Conservation (phyloP, 768 basidiomycete genomes). For the Mycena leptocephala region DNA sequence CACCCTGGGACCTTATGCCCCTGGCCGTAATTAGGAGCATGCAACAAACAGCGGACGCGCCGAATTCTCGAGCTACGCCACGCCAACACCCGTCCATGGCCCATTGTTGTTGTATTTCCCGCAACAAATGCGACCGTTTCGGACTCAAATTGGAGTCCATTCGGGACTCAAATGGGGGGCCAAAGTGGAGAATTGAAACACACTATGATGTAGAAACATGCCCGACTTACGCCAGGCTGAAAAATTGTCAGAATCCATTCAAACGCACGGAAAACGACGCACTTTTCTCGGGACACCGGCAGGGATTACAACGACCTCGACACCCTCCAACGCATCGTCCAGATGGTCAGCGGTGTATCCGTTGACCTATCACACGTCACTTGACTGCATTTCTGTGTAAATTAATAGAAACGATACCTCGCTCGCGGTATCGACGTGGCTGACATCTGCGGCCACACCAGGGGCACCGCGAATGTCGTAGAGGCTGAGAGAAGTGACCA, state of each 20-base stretch:
- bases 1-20: too few species aligned
- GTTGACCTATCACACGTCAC: constrained; percentile 62
- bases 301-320: constrained; percentile 95
- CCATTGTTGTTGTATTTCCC: too few species aligned
- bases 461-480: constrained; percentile 97
- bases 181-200: not conserved
- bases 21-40: too few species aligned
- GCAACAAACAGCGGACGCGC: too few species aligned
- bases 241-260: constrained; percentile 33
- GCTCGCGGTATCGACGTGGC: constrained; percentile 91
- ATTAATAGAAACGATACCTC: constrained; percentile 64
- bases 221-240: constrained; percentile 87
- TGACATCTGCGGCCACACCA: constrained; percentile 98
- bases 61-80: too few species aligned
- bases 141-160: not conserved
- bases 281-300: constrained; percentile 99
- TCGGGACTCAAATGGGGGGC: not conserved
- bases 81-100: too few species aligned
- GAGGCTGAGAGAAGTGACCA: constrained; percentile 88
- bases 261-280: constrained; percentile 37
- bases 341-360: constrained; percentile 91
- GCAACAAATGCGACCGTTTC: not conserved
- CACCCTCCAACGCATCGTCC: constrained; percentile 91
- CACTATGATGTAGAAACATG: not conserved
- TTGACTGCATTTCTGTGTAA: constrained; percentile 24